These are phyloP conservation scores for Carallia brachiata DNA, from an alignment of 345 rosid species.

Conservation along the genomic window DNA sequence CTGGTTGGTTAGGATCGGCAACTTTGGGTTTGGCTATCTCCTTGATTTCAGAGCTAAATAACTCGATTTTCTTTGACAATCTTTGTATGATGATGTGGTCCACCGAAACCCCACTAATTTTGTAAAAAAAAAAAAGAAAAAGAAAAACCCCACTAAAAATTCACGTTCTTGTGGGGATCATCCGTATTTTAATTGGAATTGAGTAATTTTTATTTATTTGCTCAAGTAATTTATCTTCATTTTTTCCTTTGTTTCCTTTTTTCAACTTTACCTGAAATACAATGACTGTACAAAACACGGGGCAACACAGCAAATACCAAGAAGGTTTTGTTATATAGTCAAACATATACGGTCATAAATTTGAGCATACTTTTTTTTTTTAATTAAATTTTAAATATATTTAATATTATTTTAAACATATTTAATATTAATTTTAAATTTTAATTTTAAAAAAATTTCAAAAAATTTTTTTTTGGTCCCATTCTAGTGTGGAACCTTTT, in stretches of 20 bases:
- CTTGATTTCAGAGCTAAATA: slow-evolving; percentile 50
- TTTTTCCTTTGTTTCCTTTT: background rate
- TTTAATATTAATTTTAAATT: too few relatives aligned
- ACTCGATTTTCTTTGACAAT: slow-evolving; percentile 25
- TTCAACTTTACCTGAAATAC: background rate
- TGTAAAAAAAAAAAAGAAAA: too few relatives aligned
- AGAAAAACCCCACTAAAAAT: too few relatives aligned
- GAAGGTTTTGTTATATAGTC: too few relatives aligned
- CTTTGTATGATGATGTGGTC: background rate
- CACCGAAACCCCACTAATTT: background rate
- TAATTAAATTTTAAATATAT: too few relatives aligned
- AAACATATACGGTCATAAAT: too few relatives aligned
- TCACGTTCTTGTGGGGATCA: slow-evolving; percentile 9
- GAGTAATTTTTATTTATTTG: background rate
- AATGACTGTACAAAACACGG: background rate
- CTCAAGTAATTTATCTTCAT: slow-evolving; percentile 6
- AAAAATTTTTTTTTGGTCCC: too few relatives aligned
- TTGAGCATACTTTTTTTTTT: too few relatives aligned
- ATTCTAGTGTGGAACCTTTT: too few relatives aligned
- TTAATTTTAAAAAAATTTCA: too few relatives aligned
- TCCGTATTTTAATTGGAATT: background rate
- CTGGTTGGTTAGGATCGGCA: slow-evolving; percentile 8
- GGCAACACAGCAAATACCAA: background rate
- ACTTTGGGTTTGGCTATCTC: slow-evolving; percentile 9
- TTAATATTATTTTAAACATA: too few relatives aligned